Percentiles rank a stretch among this genome's conserved stretches.
Evolutionary conservation across 192 early-diverging fungal species (phyloP).

Genomic region (Paraglomus brasilianum): DNA sequence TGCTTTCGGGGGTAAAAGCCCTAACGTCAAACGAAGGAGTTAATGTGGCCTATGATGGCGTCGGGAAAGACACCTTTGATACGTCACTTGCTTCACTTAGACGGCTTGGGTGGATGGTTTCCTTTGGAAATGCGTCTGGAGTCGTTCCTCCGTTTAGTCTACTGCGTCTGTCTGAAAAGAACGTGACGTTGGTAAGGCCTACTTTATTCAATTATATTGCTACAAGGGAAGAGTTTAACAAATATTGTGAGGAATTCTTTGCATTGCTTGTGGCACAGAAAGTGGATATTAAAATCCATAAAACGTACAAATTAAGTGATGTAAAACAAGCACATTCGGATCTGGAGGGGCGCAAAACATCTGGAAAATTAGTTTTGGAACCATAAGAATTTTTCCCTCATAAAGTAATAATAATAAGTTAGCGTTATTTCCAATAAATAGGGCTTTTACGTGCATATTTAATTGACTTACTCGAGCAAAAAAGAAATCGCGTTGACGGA

Average conservation of each 20-base stretch:
- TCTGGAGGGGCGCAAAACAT: slow-evolving; percentile 68
- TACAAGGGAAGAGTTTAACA: slow-evolving; percentile 65
- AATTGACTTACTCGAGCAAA: no score
- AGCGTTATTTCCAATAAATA: no score
- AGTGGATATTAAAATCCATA: slow-evolving; percentile 70
- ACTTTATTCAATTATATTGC: slow-evolving; percentile 69
- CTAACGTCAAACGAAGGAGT: slow-evolving; percentile 75
- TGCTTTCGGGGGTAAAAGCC: slow-evolving; percentile 64
- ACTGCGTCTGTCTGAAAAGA: slow-evolving; percentile 61
- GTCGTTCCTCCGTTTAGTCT: slow-evolving; percentile 65
- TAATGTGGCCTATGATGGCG: slow-evolving; percentile 83
- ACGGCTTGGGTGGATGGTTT: slow-evolving; percentile 69
- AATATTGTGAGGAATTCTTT: slow-evolving; percentile 58
- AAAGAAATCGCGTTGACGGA: no score
- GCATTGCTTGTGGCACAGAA: slow-evolving; percentile 57
- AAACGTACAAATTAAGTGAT: slow-evolving; percentile 74
- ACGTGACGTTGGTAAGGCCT: slow-evolving; percentile 73
- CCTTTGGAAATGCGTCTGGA: slow-evolving; percentile 90
- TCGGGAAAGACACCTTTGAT: slow-evolving; percentile 89
- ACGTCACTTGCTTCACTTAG: slow-evolving; percentile 62
- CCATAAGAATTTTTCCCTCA: slow-evolving; percentile 1
- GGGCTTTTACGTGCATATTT: no score
- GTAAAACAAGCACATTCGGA: slow-evolving; percentile 76
- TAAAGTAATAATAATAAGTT: no score
- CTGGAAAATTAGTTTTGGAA: slow-evolving; percentile 67